Percentiles rank a stretch among this genome's conserved stretches.
Evolutionary conservation across 1,139 yeast species (phyloP).

Genomic region (Geotrichum citri-aurantii): DNA sequence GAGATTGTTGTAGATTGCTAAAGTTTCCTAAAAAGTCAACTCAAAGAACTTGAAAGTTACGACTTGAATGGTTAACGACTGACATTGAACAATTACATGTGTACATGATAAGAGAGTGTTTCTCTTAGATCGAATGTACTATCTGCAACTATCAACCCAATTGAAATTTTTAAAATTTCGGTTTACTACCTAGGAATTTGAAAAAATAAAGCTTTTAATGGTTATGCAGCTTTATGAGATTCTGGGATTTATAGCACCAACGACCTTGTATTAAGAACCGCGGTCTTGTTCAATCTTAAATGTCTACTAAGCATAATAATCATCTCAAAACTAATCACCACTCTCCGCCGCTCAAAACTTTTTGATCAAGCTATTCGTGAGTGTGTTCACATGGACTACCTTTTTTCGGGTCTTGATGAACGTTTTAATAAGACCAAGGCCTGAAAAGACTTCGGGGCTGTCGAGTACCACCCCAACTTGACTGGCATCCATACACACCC

Average conservation of each 20-base stretch:
- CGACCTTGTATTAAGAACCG: slow-evolving; percentile 27
- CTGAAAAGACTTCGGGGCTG: slow-evolving; percentile 15
- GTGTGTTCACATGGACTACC: slow-evolving; percentile 62
- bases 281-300: slow-evolving; percentile 63
- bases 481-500: slow-evolving; percentile 42
- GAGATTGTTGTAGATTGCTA: too few relatives aligned
- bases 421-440: slow-evolving; percentile 28
- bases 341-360: slow-evolving; percentile 68
- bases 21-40: too few relatives aligned
- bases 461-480: slow-evolving; percentile 21
- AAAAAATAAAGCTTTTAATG: slow-evolving; percentile 48
- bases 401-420: slow-evolving; percentile 48
- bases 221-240: slow-evolving; percentile 37
- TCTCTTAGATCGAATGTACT: too few relatives aligned
- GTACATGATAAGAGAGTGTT: too few relatives aligned
- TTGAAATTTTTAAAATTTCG: slow-evolving; percentile 56
- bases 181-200: slow-evolving; percentile 41
- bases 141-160: too few relatives aligned
- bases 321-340: slow-evolving; percentile 68
- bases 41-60: too few relatives aligned
- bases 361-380: slow-evolving; percentile 55
- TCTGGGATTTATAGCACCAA: slow-evolving; percentile 83
- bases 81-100: too few relatives aligned
- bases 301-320: slow-evolving; percentile 52
- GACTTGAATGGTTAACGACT: too few relatives aligned